Base-by-base conservation (phyloP, 495 filamentous ascomycete genomes). In the Penicillium ochrochloron region DNA sequence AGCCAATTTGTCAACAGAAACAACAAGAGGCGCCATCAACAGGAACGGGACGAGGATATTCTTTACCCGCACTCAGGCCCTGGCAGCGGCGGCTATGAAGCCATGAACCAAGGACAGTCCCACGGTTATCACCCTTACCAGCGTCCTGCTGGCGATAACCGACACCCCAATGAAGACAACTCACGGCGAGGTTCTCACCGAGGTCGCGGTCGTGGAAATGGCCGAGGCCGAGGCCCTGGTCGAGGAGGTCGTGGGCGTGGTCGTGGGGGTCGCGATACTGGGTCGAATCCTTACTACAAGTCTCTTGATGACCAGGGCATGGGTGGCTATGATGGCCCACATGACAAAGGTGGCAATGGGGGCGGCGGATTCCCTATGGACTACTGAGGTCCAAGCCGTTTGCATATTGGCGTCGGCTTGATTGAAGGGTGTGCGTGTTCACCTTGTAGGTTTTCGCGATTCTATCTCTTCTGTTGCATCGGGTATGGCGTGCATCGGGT, bases 1-100 rank as follows among this genome's bases (percentile, higher is more conserved):
- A 86, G 76, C 68, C 73, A 80, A 10, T 84, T 82, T 67, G 71
- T 82, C 15, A 84, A 85, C 71, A 87, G 81, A 66, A 78, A 74
- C 48, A 75, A 80, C 64, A 92, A 79, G 70, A 66, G 75, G 62
- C 74, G 78, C 46, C 63, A 74, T 53, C 74, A 71, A 53, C 72
- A 68, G 25, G 77, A 77, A 31, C 66, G 63, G 31, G 78, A 80
- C 50, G 80, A 80, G 2, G 70, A 76, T 33, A 59, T 62, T 37
- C 39, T 71, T 15, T 69, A 70, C 56, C 62, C 73, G 42, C 61
- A 67, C n/a, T 25, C 21, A 5, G 21, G 57, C 12, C 65, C 71
- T 17, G 27, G 31, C n/a, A 60, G 46, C 35, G 50, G 48, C 10
- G 57, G 59, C 44, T 65, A 70, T 19, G 73, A 75, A 44, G 63